These are phyloP conservation scores for Geotrichum europaeum DNA, from an alignment of 1,139 yeast genomes.

Conservation along the genomic window DNA sequence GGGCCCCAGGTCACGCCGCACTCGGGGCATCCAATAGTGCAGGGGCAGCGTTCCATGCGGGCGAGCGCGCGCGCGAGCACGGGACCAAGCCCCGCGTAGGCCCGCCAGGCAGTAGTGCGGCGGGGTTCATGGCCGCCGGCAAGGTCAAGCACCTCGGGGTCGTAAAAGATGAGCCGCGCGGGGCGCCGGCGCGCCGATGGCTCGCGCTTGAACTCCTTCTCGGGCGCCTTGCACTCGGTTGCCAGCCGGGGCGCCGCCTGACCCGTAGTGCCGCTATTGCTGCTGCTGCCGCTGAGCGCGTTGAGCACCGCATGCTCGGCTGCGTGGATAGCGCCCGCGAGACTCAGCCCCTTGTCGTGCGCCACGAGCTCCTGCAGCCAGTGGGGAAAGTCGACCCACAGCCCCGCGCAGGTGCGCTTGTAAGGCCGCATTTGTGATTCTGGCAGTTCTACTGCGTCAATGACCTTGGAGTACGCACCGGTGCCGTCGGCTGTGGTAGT, in stretches of 20 bases:
- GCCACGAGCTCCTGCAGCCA: slow-evolving; percentile 51
- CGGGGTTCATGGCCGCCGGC: background rate
- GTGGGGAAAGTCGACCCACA: slow-evolving; percentile 84
- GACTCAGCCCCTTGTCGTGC: slow-evolving; percentile 49
- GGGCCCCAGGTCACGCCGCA: slow-evolving; percentile 60
- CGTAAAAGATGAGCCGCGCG: slow-evolving; percentile 77
- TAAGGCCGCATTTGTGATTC: slow-evolving; percentile 62
- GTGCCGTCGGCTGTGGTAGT: slow-evolving; percentile 37
- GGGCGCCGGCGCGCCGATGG: slow-evolving; percentile 71
- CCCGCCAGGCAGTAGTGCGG: slow-evolving; percentile 65
- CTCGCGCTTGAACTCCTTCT: slow-evolving; percentile 78
- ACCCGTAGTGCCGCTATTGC: slow-evolving; percentile 56
- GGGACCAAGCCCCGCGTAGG: slow-evolving; percentile 69
- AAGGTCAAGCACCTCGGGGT: slow-evolving; percentile 50
- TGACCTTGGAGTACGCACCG: slow-evolving; percentile 42
- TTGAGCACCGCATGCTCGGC: slow-evolving; percentile 71
- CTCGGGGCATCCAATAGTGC: slow-evolving; percentile 76
- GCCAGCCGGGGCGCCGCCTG: slow-evolving; percentile 47
- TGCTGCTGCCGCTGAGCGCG: slow-evolving; percentile 33
- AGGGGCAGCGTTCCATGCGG: slow-evolving; percentile 62
- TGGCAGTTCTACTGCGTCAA: slow-evolving; percentile 88
- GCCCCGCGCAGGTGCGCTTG: slow-evolving; percentile 60
- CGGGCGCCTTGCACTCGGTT: slow-evolving; percentile 96
- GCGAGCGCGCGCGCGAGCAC: slow-evolving; percentile 55
- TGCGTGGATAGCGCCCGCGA: slow-evolving; percentile 94